phyloP scores from a whole-genome alignment of 768 basidiomycete species.

The Brasilioporus rufonigricans region DNA sequence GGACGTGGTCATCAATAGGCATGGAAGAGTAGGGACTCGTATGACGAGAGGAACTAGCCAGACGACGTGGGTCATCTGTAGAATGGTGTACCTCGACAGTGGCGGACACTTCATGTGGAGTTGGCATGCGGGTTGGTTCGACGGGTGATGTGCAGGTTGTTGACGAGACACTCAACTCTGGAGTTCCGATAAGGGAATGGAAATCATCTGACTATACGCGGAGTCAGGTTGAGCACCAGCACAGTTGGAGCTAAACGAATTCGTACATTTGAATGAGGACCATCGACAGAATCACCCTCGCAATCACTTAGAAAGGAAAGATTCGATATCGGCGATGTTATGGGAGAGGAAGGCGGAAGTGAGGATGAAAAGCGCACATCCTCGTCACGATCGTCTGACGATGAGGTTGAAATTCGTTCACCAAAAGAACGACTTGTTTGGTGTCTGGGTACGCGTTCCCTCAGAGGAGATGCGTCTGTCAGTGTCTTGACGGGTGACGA shows the following conservation, averaged over 20 bases:
- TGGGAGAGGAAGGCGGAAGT: conserved; percentile 43
- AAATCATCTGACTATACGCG: conserved; percentile 12
- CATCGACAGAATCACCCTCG: conserved; percentile 6
- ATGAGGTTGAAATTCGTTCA: neutral
- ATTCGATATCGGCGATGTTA: conserved; percentile 41
- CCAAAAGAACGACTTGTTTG: neutral
- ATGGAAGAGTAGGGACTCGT: neutral
- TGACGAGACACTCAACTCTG: conserved; percentile 14
- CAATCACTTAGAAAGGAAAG: conserved; percentile 33
- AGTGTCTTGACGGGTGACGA: conserved; percentile 23
- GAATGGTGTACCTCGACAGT: neutral
- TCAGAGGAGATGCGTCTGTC: conserved; percentile 5
- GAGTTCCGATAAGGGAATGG: conserved; percentile 2
- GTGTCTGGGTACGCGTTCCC: neutral
- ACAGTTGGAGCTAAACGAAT: conserved; percentile 10
- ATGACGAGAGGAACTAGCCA: neutral
- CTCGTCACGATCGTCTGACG: conserved; percentile 14
- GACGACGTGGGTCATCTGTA: neutral
- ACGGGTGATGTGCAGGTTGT: conserved; percentile 9
- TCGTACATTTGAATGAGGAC: conserved; percentile 31
- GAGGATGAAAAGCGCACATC: conserved; percentile 21
- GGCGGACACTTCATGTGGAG: neutral
- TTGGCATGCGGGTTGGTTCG: conserved; percentile 3
- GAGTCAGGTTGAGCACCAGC: conserved; percentile 1
- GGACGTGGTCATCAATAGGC: neutral